Conservation (phyloP, 148 eudicot genomes). For the Persicaria tinctoria region DNA sequence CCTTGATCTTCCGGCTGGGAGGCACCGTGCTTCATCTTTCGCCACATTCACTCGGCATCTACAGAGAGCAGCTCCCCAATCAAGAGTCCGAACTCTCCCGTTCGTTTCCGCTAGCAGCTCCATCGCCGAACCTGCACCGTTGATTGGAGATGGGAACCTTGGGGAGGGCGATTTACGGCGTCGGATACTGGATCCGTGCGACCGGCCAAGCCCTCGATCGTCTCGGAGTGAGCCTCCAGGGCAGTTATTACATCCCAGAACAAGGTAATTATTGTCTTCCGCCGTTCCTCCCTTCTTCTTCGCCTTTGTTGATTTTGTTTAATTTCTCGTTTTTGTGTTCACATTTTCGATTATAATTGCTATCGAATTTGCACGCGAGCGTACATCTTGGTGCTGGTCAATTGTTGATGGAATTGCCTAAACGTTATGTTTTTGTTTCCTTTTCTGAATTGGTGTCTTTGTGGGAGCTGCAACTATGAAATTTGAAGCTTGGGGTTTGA, state of each 20-base stretch:
- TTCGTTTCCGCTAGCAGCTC: neutral
- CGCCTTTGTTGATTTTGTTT: neutral
- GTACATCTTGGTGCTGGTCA: conserved; percentile 1
- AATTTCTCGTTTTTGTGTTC: neutral
- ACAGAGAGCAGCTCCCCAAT: neutral
- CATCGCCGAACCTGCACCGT: neutral
- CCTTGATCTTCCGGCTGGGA: neutral
- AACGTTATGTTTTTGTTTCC: neutral
- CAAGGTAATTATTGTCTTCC: conserved; percentile 36
- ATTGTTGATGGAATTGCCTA: neutral
- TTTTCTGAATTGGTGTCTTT: neutral
- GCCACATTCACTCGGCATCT: conserved; percentile 9
- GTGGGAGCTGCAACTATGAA: neutral
- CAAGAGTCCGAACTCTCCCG: neutral
- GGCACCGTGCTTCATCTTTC: conserved; percentile 7
- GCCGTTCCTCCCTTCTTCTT: neutral
- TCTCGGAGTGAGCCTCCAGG: conserved; percentile 83
- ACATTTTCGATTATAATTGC: neutral
- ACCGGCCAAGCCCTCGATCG: conserved; percentile 97
- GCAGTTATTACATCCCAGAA: conserved; percentile 67
- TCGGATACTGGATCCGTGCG: conserved; percentile 91
- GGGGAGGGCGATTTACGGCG: conserved; percentile 76
- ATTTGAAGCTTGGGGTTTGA: neutral
- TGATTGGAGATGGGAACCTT: conserved; percentile 49
- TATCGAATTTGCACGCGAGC: conserved; percentile 1